phyloP scores from a whole-genome alignment of 2,329 filamentous ascomycete genomes.

The Colletotrichum horii region DNA sequence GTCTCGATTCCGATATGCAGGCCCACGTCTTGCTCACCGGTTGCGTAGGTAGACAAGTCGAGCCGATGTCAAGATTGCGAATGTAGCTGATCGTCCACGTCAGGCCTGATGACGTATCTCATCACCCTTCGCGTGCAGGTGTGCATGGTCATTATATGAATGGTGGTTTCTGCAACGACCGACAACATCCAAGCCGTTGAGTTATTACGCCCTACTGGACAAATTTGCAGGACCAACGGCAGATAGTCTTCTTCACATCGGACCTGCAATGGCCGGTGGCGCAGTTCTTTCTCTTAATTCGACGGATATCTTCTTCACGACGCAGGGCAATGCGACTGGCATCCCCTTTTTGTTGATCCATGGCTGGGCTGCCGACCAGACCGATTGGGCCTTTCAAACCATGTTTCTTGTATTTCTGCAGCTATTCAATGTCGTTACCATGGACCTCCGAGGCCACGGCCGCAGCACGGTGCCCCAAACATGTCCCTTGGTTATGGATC shows the following conservation, averaged over 20 bases:
- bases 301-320: neutral
- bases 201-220: neutral
- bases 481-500: neutral
- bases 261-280: neutral
- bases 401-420: neutral
- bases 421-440: neutral
- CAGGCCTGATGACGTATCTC: neutral
- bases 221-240: neutral
- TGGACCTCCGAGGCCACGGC: neutral
- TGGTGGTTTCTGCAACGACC: accelerated
- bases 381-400: neutral
- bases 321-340: neutral
- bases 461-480: neutral
- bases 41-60: neutral
- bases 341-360: neutral
- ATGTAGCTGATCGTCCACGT: neutral
- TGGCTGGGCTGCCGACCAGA: neutral
- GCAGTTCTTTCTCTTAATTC: neutral
- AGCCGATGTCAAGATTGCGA: neutral
- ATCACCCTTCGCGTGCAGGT: accelerated
- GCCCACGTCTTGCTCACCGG: neutral
- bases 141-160: neutral
- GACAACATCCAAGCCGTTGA: neutral
- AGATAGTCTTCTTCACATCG: neutral
- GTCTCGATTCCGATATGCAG: neutral